Conservation (phyloP, 2,329 filamentous ascomycete genomes). For the Talaromyces rugulosus region DNA sequence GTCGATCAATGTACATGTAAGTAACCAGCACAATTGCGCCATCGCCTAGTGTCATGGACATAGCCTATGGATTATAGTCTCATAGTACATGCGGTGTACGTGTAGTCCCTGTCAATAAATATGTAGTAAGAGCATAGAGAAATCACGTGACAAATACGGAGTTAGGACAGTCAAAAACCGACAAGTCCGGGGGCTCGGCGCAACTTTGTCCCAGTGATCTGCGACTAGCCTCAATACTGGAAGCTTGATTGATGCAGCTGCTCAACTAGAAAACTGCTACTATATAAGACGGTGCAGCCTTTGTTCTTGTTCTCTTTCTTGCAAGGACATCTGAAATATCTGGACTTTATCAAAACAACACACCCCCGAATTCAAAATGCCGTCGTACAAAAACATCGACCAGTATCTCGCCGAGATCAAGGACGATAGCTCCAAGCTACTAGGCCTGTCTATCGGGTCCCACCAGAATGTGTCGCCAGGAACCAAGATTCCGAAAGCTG, state of each 20-base stretch:
- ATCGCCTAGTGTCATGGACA: no score
- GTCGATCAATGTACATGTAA: neutral
- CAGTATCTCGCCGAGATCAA: constrained; percentile 23
- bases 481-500: constrained; percentile 27
- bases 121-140: no score
- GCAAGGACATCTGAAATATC: neutral
- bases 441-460: constrained; percentile 26
- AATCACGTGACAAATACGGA: neutral
- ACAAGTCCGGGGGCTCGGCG: constrained; percentile 5
- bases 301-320: neutral
- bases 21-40: no score
- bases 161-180: constrained; percentile 4
- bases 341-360: neutral
- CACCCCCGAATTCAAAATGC: constrained; percentile 14
- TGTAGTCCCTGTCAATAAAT: no score
- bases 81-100: neutral
- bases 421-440: constrained; percentile 28
- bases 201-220: neutral
- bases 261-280: neutral
- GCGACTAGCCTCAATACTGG: neutral
- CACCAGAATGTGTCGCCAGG: constrained; percentile 25
- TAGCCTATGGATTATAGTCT: no score
- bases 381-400: constrained; percentile 15
- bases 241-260: neutral
- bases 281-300: neutral